A percentile compares a stretch with the other conserved stretches of the same genome.
Conservation (phyloP, 1,139 yeast genomes). For the Zygosaccharomyces sapae region DNA sequence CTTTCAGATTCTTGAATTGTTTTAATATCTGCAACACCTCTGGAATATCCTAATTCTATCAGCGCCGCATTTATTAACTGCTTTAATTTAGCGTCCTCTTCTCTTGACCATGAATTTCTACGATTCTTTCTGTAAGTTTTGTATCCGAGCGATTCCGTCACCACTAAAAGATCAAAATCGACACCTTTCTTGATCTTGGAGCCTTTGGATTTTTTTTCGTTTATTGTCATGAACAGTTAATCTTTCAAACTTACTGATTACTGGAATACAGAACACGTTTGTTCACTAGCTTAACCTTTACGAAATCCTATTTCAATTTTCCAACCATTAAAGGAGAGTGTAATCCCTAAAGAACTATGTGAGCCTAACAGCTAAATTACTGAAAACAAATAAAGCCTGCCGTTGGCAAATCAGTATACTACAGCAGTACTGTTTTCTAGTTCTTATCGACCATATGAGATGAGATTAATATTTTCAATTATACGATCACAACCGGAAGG, state of each 20-base stretch:
- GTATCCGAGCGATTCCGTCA: slow-evolving; percentile 69
- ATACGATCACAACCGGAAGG: too few species aligned
- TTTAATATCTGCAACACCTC: slow-evolving; percentile 36
- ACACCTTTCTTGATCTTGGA: slow-evolving; percentile 12
- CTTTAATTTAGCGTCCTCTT: slow-evolving; percentile 53
- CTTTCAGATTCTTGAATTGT: slow-evolving; percentile 30
- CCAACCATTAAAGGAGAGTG: neutral
- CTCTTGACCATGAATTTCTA: slow-evolving; percentile 64
- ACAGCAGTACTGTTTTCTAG: too few species aligned
- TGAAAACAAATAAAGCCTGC: too few species aligned
- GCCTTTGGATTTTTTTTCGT: slow-evolving; percentile 10
- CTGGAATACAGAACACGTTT: neutral
- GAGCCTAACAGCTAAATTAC: too few species aligned
- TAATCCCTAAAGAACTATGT: too few species aligned
- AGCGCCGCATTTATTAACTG: slow-evolving; percentile 39
- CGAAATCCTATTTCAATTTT: neutral
- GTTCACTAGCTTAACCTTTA: neutral
- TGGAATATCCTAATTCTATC: slow-evolving; percentile 31
- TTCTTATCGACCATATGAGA: too few species aligned
- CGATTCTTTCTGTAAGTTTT: slow-evolving; percentile 62
- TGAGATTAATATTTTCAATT: too few species aligned
- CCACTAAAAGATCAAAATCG: slow-evolving; percentile 57
- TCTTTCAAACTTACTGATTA: neutral
- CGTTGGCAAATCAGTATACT: too few species aligned
- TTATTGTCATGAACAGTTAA: neutral